Evolutionary conservation across 192 early-diverging fungal species (phyloP).

Genomic region (Entomortierella beljakovae): DNA sequence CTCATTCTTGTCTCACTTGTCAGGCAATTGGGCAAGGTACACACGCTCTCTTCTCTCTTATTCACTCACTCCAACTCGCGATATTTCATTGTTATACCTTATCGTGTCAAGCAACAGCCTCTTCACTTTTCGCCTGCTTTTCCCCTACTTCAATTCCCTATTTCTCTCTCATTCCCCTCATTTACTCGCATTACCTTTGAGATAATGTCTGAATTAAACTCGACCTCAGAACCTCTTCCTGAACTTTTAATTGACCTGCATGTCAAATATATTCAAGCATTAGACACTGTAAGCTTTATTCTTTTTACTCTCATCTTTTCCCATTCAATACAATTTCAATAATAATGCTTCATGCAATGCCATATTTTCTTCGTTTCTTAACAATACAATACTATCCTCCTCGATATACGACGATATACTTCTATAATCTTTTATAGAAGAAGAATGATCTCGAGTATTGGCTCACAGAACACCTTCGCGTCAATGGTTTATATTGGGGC

Average conservation of each 20-base stretch:
- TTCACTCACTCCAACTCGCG: no score
- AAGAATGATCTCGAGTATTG: slow-evolving; percentile 94
- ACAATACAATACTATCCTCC: not conserved
- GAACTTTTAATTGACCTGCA: slow-evolving; percentile 70
- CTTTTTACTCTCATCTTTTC: slow-evolving; percentile 3
- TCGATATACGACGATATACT: no score
- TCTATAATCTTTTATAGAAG: slow-evolving; percentile 56
- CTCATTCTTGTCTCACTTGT: no score
- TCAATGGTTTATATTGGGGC: slow-evolving; percentile 97
- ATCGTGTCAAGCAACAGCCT: no score
- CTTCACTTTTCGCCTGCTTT: no score
- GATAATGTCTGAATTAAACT: no score
- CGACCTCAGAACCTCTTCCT: slow-evolving; percentile 9
- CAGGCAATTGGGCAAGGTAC: no score
- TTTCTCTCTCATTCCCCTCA: not conserved
- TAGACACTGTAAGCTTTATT: slow-evolving; percentile 65
- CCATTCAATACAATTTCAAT: not conserved
- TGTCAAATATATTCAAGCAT: slow-evolving; percentile 76
- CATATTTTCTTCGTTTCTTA: not conserved
- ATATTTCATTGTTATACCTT: no score
- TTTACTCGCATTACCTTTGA: not conserved
- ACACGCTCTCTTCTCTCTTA: no score
- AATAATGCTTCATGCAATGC: not conserved
- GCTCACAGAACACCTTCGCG: slow-evolving; percentile 89
- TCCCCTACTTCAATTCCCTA: not conserved